These are phyloP conservation scores for Populus tremula DNA, from an alignment of 345 rosid species.

Conservation along the genomic window DNA sequence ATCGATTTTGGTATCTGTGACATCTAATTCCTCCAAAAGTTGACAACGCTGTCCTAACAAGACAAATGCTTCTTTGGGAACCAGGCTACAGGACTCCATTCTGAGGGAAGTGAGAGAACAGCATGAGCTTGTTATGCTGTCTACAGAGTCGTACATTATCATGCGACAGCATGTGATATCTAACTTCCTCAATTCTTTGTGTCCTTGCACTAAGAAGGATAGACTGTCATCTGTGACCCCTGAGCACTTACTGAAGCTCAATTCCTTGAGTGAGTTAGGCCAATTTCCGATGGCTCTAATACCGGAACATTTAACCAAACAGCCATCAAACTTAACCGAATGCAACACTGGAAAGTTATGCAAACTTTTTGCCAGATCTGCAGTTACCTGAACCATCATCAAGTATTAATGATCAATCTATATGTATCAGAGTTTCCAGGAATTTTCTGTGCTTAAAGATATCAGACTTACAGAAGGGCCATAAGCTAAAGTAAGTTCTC, in stretches of 20 bases:
- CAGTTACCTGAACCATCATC: constrained; percentile 45
- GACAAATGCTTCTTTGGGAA: constrained; percentile 56
- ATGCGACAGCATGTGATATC: constrained; percentile 70
- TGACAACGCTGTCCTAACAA: constrained; percentile 54
- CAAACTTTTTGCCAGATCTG: constrained; percentile 47
- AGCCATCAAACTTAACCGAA: constrained; percentile 59
- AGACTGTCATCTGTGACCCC: constrained; percentile 69
- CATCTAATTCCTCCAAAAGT: constrained; percentile 64
- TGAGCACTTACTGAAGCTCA: constrained; percentile 66
- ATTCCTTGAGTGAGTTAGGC: constrained; percentile 43
- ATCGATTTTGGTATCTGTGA: constrained; percentile 68
- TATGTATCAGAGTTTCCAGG: background rate
- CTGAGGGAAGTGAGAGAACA: constrained; percentile 41
- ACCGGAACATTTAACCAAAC: constrained; percentile 43
- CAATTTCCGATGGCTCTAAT: constrained; percentile 51
- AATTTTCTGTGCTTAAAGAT: background rate
- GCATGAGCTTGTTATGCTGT: constrained; percentile 46
- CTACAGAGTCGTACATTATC: constrained; percentile 56
- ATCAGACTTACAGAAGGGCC: constrained; percentile 47
- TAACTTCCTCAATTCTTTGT: constrained; percentile 50
- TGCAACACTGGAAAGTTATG: constrained; percentile 45
- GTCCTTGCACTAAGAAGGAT: constrained; percentile 45
- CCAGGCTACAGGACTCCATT: constrained; percentile 67
- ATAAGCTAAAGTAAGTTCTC: constrained; percentile 49
- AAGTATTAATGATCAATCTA: constrained; percentile 2